These are phyloP conservation scores for Chytriomyces sp. DNA, from an alignment of 192 early-diverging fungal genomes.

Conservation along the genomic window DNA sequence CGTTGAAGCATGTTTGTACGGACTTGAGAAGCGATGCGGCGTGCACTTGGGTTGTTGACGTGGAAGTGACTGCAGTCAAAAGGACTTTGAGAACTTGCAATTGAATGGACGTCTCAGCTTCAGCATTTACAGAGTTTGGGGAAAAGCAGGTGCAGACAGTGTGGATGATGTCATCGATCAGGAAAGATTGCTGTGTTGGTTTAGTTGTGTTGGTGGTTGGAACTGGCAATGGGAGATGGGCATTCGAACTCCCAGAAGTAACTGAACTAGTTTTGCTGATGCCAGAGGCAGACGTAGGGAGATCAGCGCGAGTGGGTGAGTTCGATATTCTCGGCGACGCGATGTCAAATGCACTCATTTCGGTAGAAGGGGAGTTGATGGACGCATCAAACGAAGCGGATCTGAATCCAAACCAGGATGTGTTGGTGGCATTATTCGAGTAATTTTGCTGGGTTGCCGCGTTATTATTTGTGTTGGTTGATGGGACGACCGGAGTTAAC, in stretches of 20 bases:
- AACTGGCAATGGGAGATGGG: no score
- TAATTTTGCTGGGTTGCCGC: neutral
- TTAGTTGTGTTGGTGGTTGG: constrained; percentile 5
- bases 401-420: neutral
- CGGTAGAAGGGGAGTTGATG: neutral
- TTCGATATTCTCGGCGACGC: constrained; percentile 1
- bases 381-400: neutral
- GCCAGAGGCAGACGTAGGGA: constrained; percentile 1
- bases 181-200: constrained; percentile 26
- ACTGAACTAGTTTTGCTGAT: neutral
- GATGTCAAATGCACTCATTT: constrained; percentile 2
- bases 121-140: neutral
- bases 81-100: constrained; percentile 62
- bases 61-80: constrained; percentile 55
- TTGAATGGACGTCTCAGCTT: constrained; percentile 54
- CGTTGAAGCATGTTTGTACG: constrained; percentile 56
- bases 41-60: constrained; percentile 41
- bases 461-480: neutral
- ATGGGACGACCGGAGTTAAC: neutral
- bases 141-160: constrained; percentile 49
- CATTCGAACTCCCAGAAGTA: no score
- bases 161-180: constrained; percentile 67
- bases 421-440: neutral
- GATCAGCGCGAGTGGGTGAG: neutral
- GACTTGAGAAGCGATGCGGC: constrained; percentile 50